Evolutionary conservation across 2,329 filamentous ascomycete genomes (phyloP).

Genomic region (Scleromitrula shiraiana): DNA sequence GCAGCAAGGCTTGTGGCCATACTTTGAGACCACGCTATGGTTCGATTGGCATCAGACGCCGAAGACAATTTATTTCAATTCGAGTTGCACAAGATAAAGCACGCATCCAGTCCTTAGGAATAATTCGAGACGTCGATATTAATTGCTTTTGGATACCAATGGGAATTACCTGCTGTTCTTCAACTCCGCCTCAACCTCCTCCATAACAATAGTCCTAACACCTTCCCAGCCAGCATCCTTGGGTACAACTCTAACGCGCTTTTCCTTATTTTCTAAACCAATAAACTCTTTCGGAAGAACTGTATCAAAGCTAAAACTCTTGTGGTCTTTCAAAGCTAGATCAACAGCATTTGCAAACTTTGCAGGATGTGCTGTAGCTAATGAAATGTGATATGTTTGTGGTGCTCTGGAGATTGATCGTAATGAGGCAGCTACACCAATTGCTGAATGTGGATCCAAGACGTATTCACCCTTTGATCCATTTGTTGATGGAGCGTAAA

Average conservation of each 20-base stretch:
- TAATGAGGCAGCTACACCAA: conserved; percentile 70
- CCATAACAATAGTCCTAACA: conserved; percentile 67
- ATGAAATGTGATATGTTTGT: conserved; percentile 59
- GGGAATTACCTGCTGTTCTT: conserved; percentile 18
- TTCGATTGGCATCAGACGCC: too few relatives aligned
- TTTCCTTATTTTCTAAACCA: conserved; percentile 69
- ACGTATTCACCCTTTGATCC: conserved; percentile 56
- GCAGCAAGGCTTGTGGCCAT: too few relatives aligned
- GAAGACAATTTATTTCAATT: too few relatives aligned
- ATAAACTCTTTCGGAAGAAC: conserved; percentile 77
- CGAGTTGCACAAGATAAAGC: not conserved
- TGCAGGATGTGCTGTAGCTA: conserved; percentile 91
- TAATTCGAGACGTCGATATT: not conserved
- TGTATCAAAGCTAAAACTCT: conserved; percentile 68
- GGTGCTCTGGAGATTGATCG: conserved; percentile 54
- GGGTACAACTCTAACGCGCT: conserved; percentile 60
- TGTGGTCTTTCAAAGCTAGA: conserved; percentile 60
- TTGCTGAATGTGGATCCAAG: conserved; percentile 86
- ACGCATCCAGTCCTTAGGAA: not conserved
- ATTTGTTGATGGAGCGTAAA: conserved; percentile 37
- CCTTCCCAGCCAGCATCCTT: conserved; percentile 60
- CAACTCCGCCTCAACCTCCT: conserved; percentile 62
- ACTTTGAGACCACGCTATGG: too few relatives aligned
- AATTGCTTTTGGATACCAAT: too few relatives aligned
- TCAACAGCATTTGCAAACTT: conserved; percentile 89